Percentiles rank a stretch among this genome's conserved stretches.
Conservation (phyloP, 2,329 filamentous ascomycete genomes). For the Zymoseptoria pseudotritici region DNA sequence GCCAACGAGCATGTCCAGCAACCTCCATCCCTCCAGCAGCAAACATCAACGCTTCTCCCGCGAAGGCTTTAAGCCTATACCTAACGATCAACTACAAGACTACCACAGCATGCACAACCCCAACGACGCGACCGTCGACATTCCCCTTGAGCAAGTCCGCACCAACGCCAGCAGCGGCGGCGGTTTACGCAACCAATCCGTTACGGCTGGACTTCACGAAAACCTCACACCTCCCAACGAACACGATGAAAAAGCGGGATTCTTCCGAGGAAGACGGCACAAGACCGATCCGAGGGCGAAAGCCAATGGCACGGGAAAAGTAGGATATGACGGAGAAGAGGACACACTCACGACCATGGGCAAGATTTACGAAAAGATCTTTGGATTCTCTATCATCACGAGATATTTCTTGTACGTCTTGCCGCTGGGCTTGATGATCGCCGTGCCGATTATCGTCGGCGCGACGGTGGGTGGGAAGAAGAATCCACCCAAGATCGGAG, state of each 20-base stretch:
- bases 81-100: slow-evolving; percentile 10
- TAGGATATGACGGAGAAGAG: slow-evolving; percentile 41
- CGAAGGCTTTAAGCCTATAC: slow-evolving; percentile 23
- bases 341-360: slow-evolving; percentile 53
- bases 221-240: slow-evolving; percentile 27
- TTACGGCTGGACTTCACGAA: slow-evolving; percentile 27
- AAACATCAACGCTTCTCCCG: slow-evolving; percentile 24
- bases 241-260: slow-evolving; percentile 30
- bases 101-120: slow-evolving; percentile 7
- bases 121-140: slow-evolving; percentile 52
- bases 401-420: slow-evolving; percentile 57
- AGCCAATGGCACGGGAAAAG: slow-evolving; percentile 13
- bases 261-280: slow-evolving; percentile 31
- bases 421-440: slow-evolving; percentile 51
- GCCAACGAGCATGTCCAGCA: slow-evolving; percentile 11
- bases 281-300: slow-evolving; percentile 27
- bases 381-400: slow-evolving; percentile 56
- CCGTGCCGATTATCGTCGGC: slow-evolving; percentile 57
- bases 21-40: slow-evolving; percentile 11
- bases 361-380: slow-evolving; percentile 51
- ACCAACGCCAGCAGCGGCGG: slow-evolving; percentile 39
- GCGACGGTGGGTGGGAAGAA: slow-evolving; percentile 40
- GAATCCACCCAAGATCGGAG: slow-evolving; percentile 42
- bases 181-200: slow-evolving; percentile 32
- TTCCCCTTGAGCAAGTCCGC: slow-evolving; percentile 51